Percentiles rank a stretch among this genome's conserved stretches.
These are phyloP conservation scores for Sphagnum magellanicum DNA, from an alignment of 228 moss, liverwort and hornwort genomes.

Conservation along the genomic window DNA sequence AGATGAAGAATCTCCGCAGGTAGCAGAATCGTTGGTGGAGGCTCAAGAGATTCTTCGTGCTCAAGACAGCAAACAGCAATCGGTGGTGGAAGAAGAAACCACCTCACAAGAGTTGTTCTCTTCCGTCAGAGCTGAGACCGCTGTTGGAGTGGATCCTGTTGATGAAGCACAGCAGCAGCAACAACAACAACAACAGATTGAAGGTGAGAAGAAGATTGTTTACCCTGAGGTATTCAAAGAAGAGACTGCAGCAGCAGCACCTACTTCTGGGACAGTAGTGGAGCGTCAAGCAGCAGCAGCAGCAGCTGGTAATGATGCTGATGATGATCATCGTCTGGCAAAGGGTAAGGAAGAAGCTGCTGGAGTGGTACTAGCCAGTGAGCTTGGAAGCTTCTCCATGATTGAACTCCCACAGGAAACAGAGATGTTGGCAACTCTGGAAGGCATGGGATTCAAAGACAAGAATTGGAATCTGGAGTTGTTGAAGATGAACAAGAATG, in stretches of 20 bases:
- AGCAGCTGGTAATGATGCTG: too few relatives aligned
- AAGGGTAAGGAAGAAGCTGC: conserved; percentile 32
- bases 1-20: conserved; percentile 49
- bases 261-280: too few relatives aligned
- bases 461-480: conserved; percentile 56
- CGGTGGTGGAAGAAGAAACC: not conserved
- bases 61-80: not conserved
- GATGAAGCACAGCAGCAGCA: too few relatives aligned
- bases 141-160: too few relatives aligned
- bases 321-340: too few relatives aligned
- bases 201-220: too few relatives aligned
- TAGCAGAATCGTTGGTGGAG: conserved; percentile 37
- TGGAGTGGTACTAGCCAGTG: conserved; percentile 45
- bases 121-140: not conserved
- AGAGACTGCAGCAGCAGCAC: too few relatives aligned
- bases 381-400: conserved; percentile 68
- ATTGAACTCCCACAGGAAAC: conserved; percentile 34
- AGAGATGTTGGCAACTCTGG: conserved; percentile 31
- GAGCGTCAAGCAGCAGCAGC: conserved; percentile 13
- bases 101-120: too few relatives aligned
- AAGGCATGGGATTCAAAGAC: conserved; percentile 74
- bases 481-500: conserved; percentile 59
- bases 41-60: not conserved
- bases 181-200: too few relatives aligned
- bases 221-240: too few relatives aligned